phyloP scores from a whole-genome alignment of 2,329 filamentous ascomycete genomes.

The Aspergillus sp. region DNA sequence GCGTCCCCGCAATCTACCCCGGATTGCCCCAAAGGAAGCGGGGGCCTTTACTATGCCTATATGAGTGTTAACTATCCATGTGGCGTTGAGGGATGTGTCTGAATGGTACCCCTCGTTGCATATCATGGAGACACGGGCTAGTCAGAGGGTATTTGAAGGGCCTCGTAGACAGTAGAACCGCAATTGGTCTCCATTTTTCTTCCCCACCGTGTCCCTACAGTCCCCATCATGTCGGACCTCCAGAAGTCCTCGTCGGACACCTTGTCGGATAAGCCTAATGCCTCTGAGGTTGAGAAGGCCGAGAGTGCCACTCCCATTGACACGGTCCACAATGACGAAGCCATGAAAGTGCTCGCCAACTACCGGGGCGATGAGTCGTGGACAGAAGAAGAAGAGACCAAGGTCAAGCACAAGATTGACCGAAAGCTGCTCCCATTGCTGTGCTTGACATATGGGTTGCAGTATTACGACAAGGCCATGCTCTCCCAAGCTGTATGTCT shows the following conservation, averaged over 20 bases:
- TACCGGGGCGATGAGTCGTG: slow-evolving; percentile 45
- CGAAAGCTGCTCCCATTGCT: slow-evolving; percentile 46
- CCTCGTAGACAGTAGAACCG: neutral
- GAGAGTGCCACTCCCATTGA: slow-evolving; percentile 24
- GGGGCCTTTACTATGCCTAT: neutral
- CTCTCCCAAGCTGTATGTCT: slow-evolving; percentile 45
- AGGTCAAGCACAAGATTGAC: slow-evolving; percentile 43
- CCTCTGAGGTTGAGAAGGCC: neutral
- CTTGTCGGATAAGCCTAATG: slow-evolving; percentile 9
- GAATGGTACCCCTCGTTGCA: too few relatives aligned
- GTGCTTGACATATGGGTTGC: slow-evolving; percentile 45
- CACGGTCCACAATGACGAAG: slow-evolving; percentile 40
- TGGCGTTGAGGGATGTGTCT: too few relatives aligned
- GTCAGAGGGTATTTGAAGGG: neutral
- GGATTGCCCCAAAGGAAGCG: neutral
- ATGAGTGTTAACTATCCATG: neutral
- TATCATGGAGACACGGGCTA: neutral
- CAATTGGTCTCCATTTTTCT: neutral
- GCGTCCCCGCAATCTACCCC: neutral
- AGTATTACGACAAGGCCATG: slow-evolving; percentile 55
- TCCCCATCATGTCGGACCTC: neutral
- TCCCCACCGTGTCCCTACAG: neutral
- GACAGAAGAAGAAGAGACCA: slow-evolving; percentile 44
- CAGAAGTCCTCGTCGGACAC: slow-evolving; percentile 5
- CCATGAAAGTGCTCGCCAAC: slow-evolving; percentile 39